Conservation (phyloP, 2,329 filamentous ascomycete genomes). For the Plectosphaerella cucumerina region DNA sequence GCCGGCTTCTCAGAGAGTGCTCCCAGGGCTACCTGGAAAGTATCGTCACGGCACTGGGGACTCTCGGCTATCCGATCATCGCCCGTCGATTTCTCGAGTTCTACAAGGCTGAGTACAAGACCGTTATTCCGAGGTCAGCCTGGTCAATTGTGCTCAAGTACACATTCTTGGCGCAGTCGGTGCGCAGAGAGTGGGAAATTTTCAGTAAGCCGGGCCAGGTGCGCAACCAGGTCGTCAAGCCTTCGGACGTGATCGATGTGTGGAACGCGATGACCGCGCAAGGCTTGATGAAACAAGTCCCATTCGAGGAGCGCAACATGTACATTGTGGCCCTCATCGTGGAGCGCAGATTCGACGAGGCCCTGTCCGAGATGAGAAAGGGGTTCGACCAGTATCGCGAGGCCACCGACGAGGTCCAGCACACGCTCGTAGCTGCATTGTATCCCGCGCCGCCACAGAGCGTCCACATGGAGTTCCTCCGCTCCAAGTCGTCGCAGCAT, state of each 20-base stretch:
- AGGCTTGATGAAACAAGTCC: constrained; percentile 54
- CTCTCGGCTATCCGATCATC: constrained; percentile 56
- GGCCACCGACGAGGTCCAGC: constrained; percentile 4
- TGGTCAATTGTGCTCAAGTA: constrained; percentile 68
- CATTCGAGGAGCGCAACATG: constrained; percentile 50
- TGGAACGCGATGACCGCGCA: constrained; percentile 55
- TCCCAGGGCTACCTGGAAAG: constrained; percentile 41
- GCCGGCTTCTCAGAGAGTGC: no score
- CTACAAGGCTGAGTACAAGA: constrained; percentile 53
- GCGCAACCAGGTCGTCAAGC: constrained; percentile 27
- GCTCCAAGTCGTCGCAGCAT: constrained; percentile 9
- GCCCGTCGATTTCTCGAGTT: constrained; percentile 59
- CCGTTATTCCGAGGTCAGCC: constrained; percentile 51
- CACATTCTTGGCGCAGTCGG: constrained; percentile 41
- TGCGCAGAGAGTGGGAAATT: constrained; percentile 27
- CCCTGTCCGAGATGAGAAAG: constrained; percentile 5
- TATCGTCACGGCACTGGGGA: constrained; percentile 66
- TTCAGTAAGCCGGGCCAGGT: constrained; percentile 16
- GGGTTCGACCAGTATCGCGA: constrained; percentile 3
- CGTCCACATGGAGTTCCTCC: constrained; percentile 3
- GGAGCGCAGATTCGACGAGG: constrained; percentile 3
- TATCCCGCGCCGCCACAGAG: constrained; percentile 7
- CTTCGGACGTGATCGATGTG: constrained; percentile 43
- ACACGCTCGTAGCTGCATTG: constrained; percentile 7
- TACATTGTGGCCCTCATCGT: constrained; percentile 34